phyloP scores from a whole-genome alignment of 164 flowering plant species.

The Tinospora cordifolia region DNA sequence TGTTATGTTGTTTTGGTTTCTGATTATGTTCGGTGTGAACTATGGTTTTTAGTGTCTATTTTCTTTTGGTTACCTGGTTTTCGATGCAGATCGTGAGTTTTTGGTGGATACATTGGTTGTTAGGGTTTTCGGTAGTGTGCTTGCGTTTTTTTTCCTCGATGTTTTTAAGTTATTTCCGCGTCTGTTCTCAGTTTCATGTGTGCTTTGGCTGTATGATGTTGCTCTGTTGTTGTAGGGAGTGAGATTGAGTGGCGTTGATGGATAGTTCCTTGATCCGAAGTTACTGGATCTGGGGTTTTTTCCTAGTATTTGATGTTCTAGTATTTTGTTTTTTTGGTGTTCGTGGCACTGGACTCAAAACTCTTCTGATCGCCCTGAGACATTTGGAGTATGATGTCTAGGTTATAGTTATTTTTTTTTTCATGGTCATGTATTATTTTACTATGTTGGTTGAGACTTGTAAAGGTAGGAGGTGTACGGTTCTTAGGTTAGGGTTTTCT shows the following conservation, averaged over 20 bases:
- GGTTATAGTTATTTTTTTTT: background rate
- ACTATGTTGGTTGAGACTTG: background rate
- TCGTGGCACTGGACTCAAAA: background rate
- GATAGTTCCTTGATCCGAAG: too few species aligned
- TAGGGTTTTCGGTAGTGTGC: background rate
- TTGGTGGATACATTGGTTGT: background rate
- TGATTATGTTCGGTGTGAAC: background rate
- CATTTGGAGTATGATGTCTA: background rate
- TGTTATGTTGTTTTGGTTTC: background rate
- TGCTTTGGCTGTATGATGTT: background rate
- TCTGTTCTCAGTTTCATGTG: background rate
- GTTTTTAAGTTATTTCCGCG: background rate
- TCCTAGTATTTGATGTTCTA: too few species aligned
- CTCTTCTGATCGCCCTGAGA: background rate
- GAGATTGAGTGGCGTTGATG: background rate
- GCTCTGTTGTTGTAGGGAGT: background rate
- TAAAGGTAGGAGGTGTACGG: background rate
- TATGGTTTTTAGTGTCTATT: background rate
- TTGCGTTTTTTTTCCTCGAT: background rate
- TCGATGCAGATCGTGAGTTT: constrained; percentile 3
- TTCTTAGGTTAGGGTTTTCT: background rate
- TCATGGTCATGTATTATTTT: background rate
- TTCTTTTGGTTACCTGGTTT: background rate
- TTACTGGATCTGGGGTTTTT: background rate
- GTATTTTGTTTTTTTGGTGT: background rate